Percentiles rank a stretch among this genome's conserved stretches.
Conservation (phyloP, 164 flowering plant species). For the Magnolia sinica region DNA sequence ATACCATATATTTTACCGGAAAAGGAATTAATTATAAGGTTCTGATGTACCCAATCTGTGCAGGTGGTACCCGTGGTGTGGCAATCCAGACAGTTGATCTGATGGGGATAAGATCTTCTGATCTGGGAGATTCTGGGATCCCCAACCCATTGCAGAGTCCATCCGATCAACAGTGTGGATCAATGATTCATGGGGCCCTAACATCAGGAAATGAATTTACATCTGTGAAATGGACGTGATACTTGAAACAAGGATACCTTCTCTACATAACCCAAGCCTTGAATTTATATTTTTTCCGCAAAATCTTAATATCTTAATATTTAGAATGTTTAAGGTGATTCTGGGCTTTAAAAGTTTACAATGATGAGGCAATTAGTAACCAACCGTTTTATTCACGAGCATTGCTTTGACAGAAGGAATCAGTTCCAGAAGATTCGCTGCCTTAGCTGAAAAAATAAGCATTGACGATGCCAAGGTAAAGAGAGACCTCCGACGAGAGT, state of each 20-base stretch:
- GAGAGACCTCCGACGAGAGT: constrained; percentile 75
- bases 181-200: neutral
- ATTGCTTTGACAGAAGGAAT: constrained; percentile 55
- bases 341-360: neutral
- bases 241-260: neutral
- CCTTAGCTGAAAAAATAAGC: constrained; percentile 76
- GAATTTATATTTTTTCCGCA: neutral
- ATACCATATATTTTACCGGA: neutral
- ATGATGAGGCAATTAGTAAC: constrained; percentile 11
- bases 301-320: neutral
- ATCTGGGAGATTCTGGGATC: neutral
- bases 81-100: neutral
- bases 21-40: neutral
- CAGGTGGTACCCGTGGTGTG: neutral
- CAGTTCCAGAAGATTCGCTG: constrained; percentile 47
- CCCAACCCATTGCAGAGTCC: neutral
- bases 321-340: neutral
- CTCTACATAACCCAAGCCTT: neutral
- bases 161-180: neutral
- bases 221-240: neutral
- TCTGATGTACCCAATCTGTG: neutral
- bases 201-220: neutral
- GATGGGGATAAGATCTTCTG: neutral
- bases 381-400: constrained; percentile 53
- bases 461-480: constrained; percentile 76